Conservation (phyloP, 1,139 yeast species). For the Suhomyces coccinellae region DNA sequence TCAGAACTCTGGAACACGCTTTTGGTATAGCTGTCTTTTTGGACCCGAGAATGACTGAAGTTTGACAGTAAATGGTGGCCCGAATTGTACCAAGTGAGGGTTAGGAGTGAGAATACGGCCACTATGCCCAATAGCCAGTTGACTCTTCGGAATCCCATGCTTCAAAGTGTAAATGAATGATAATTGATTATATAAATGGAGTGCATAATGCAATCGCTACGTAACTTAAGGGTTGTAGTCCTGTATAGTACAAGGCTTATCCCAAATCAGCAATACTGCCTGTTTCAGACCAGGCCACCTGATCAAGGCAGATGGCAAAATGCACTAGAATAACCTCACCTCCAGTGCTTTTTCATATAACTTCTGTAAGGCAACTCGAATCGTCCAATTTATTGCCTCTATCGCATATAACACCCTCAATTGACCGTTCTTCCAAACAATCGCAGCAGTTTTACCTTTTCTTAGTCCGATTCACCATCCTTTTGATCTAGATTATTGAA, state of each 20-base stretch:
- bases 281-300: not conserved
- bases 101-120: not conserved
- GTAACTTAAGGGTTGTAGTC: too few relatives aligned
- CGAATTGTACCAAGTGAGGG: not conserved
- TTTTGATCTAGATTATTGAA: too few relatives aligned
- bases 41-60: not conserved
- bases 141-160: not conserved
- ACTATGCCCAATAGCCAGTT: constrained; percentile 1
- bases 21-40: not conserved
- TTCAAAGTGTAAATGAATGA: too few relatives aligned
- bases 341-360: not conserved
- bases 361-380: not conserved
- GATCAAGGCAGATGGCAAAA: constrained; percentile 6
- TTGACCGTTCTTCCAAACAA: not conserved
- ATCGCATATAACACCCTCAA: not conserved
- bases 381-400: not conserved
- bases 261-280: not conserved
- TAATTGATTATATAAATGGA: too few relatives aligned
- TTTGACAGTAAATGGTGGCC: not conserved
- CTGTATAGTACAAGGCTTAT: too few relatives aligned
- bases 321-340: not conserved
- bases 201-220: too few relatives aligned
- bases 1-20: not conserved
- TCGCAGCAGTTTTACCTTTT: not conserved
- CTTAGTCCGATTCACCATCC: too few relatives aligned